A percentile compares a stretch with the other conserved stretches of the same genome.
Evolutionary conservation across 2,329 filamentous ascomycete species (phyloP).

Genomic region (Stachybotrys chartarum): DNA sequence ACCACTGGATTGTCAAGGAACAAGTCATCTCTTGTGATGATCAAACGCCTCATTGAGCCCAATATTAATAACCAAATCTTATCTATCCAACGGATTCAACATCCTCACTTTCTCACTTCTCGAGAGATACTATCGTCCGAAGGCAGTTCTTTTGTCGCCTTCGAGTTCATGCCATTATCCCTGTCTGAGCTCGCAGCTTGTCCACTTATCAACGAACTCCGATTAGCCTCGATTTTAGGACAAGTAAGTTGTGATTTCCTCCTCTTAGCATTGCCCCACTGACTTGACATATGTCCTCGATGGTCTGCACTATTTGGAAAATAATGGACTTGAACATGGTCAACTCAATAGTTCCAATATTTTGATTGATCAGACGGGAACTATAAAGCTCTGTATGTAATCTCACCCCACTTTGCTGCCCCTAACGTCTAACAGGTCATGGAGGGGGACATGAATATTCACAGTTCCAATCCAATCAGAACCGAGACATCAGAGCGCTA

Average conservation of each 20-base stretch:
- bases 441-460: conserved; percentile 4
- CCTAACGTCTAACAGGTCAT: neutral
- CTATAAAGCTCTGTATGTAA: conserved; percentile 5
- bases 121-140: neutral
- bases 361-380: conserved; percentile 1
- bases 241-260: neutral
- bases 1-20: neutral
- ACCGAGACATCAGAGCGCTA: neutral
- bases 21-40: neutral
- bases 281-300: conserved; percentile 1
- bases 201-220: conserved; percentile 3
- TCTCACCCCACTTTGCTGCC: conserved; percentile 1
- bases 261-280: neutral
- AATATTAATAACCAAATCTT: neutral
- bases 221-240: conserved; percentile 3
- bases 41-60: neutral
- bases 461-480: neutral
- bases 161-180: conserved; percentile 6
- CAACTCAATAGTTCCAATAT: conserved; percentile 5
- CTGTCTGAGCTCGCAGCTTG: conserved; percentile 2
- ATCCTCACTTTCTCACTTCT: conserved; percentile 1
- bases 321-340: conserved; percentile 3
- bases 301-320: conserved; percentile 3
- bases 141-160: neutral
- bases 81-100: conserved; percentile 1